phyloP scores from a whole-genome alignment of 2,329 filamentous ascomycete genomes.

The Trichoderma sp. region DNA sequence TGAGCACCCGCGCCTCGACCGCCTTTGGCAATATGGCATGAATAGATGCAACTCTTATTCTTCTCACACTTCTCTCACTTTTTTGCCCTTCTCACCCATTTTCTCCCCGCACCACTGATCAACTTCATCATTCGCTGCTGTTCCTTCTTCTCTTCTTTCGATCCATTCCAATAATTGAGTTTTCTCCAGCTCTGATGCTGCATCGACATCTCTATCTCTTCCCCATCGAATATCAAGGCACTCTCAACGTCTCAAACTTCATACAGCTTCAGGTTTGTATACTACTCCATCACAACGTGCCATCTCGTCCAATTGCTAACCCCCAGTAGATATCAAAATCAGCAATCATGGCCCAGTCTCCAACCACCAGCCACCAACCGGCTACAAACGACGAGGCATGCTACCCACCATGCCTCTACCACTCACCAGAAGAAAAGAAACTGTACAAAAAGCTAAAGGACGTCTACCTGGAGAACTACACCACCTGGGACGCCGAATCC shows the following conservation, averaged over 20 bases:
- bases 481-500: conserved; percentile 24
- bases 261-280: not conserved
- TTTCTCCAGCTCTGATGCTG: no score
- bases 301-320: not conserved
- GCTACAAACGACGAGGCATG: not conserved
- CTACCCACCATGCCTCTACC: conserved; percentile 21
- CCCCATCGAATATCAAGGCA: no score
- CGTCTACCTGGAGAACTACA: not conserved
- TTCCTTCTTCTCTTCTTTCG: not conserved
- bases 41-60: not conserved
- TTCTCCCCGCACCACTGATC: no score
- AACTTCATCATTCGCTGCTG: no score
- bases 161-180: no score
- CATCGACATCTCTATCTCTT: no score
- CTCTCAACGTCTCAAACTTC: not conserved
- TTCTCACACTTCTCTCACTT: not conserved
- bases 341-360: not conserved
- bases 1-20: not conserved
- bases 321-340: not conserved
- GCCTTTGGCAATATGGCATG: not conserved
- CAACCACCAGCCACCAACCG: not conserved
- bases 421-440: not conserved
- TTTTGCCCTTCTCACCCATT: not conserved
- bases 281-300: no score
- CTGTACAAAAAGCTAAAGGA: conserved; percentile 13